A percentile compares a stretch with the other conserved stretches of the same genome.
Conservation (phyloP, 495 filamentous ascomycete species). For the Penicillium desertorum region DNA sequence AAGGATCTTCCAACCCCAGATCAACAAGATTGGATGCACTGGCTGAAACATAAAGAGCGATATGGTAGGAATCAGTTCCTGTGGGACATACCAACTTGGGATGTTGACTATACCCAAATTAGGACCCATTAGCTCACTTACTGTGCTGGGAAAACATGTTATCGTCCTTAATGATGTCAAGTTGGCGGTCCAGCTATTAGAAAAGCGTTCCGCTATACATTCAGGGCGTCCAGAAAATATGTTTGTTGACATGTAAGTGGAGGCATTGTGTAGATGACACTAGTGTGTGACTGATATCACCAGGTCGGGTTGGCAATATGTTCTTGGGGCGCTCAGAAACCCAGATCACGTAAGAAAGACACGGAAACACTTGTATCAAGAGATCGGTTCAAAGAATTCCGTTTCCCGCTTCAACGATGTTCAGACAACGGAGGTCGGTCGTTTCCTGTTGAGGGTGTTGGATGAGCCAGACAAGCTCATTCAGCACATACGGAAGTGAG, state of each 20-base stretch:
- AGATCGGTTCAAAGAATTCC: slow-evolving; percentile 33
- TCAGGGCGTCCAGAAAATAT: slow-evolving; percentile 41
- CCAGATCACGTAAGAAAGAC: slow-evolving; percentile 28
- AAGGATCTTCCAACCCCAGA: slow-evolving; percentile 42
- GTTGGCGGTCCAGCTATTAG: slow-evolving; percentile 45
- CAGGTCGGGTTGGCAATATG: slow-evolving; percentile 28
- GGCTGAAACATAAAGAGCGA: slow-evolving; percentile 49
- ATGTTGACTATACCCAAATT: background rate
- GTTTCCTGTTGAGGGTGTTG: slow-evolving; percentile 42
- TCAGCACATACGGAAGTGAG: slow-evolving; percentile 38
- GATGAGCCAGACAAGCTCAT: slow-evolving; percentile 35
- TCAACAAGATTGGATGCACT: slow-evolving; percentile 45
- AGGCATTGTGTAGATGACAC: background rate
- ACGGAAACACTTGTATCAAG: slow-evolving; percentile 37
- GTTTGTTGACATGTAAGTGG: slow-evolving; percentile 44
- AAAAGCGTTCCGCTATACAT: slow-evolving; percentile 45
- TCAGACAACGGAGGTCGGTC: slow-evolving; percentile 37
- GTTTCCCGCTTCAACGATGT: slow-evolving; percentile 32
- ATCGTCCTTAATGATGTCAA: slow-evolving; percentile 49
- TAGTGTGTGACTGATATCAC: background rate
- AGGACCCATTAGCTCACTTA: slow-evolving; percentile 55
- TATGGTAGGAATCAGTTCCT: slow-evolving; percentile 34
- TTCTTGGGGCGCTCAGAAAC: slow-evolving; percentile 29
- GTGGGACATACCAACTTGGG: background rate
- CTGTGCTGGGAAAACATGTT: slow-evolving; percentile 46